Percentiles rank a stretch among this genome's conserved stretches.
Evolutionary conservation across 1,284 basidiomycete species (phyloP).

Genomic region (Agroathelia rolfsii): DNA sequence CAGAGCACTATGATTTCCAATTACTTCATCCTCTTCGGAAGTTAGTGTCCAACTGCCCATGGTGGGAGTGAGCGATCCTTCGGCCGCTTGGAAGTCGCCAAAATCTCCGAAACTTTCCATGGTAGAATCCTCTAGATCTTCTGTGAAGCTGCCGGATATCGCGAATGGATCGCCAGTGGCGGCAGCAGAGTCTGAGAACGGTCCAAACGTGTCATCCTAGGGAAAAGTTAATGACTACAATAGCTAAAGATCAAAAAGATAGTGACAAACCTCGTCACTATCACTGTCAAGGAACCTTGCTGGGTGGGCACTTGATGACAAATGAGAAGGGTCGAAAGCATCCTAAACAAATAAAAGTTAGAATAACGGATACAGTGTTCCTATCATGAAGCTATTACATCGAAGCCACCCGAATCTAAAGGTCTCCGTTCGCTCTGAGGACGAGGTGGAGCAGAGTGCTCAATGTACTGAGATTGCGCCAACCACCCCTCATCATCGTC

Average conservation of each 20-base stretch:
- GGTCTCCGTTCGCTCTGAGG: slow-evolving; percentile 40
- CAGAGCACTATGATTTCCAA: too few relatives aligned
- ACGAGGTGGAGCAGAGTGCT: slow-evolving; percentile 44
- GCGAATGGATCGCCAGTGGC: slow-evolving; percentile 48
- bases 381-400: slow-evolving; percentile 34
- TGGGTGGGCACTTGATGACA: too few relatives aligned
- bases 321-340: slow-evolving; percentile 37
- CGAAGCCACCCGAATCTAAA: slow-evolving; percentile 43
- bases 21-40: too few relatives aligned
- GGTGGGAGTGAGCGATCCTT: slow-evolving; percentile 53
- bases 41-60: slow-evolving; percentile 60
- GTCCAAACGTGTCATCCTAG: slow-evolving; percentile 54
- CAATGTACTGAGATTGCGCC: slow-evolving; percentile 60
- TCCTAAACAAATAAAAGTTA: slow-evolving; percentile 30
- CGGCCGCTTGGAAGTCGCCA: slow-evolving; percentile 63
- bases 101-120: slow-evolving; percentile 69
- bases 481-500: slow-evolving; percentile 72
- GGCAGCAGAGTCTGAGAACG: slow-evolving; percentile 58
- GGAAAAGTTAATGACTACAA: slow-evolving; percentile 18
- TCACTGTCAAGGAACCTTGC: slow-evolving; percentile 22
- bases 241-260: too few relatives aligned
- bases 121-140: slow-evolving; percentile 42
- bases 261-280: slow-evolving; percentile 38
- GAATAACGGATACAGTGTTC: slow-evolving; percentile 3
- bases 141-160: slow-evolving; percentile 45